Percentiles rank a stretch among this genome's conserved stretches.
These are phyloP conservation scores for Lachancea meyersii DNA, from an alignment of 805 yeast genomes.

Conservation along the genomic window DNA sequence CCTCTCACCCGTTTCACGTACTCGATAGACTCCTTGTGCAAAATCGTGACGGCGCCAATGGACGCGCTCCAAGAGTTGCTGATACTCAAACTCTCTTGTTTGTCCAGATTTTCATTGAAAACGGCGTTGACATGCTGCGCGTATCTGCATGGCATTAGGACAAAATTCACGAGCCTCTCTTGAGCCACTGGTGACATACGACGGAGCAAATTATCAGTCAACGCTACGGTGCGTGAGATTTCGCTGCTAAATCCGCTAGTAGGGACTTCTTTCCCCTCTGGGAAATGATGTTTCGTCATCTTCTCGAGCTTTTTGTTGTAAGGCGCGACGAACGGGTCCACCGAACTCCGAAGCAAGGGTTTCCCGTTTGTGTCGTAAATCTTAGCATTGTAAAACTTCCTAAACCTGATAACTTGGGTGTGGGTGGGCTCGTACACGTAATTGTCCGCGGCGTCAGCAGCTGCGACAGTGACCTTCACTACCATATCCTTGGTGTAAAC, in stretches of 20 bases:
- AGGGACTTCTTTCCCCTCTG: slow-evolving; percentile 39
- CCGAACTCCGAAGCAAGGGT: slow-evolving; percentile 53
- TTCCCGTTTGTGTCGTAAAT: slow-evolving; percentile 55
- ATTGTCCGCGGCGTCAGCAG: slow-evolving; percentile 28
- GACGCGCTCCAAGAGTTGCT: slow-evolving; percentile 31
- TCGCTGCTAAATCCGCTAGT: slow-evolving; percentile 49
- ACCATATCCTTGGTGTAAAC: slow-evolving; percentile 39
- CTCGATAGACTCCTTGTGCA: slow-evolving; percentile 31
- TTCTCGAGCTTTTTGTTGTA: slow-evolving; percentile 49
- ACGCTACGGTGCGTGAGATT: slow-evolving; percentile 44
- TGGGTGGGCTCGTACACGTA: slow-evolving; percentile 44
- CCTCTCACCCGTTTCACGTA: slow-evolving; percentile 5
- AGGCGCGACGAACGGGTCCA: slow-evolving; percentile 60
- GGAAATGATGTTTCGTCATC: slow-evolving; percentile 40
- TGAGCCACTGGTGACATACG: slow-evolving; percentile 35
- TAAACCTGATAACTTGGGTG: slow-evolving; percentile 41
- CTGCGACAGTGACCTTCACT: slow-evolving; percentile 32
- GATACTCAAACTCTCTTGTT: slow-evolving; percentile 35
- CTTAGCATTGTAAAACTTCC: slow-evolving; percentile 45
- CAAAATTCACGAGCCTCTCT: slow-evolving; percentile 23
- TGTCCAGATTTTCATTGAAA: slow-evolving; percentile 36
- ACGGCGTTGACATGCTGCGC: slow-evolving; percentile 34
- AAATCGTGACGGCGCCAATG: slow-evolving; percentile 27
- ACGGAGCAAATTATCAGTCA: slow-evolving; percentile 36
- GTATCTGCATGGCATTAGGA: slow-evolving; percentile 34